Conservation (phyloP, 176 grass and related monocot genomes). For the Carex scoparia region DNA sequence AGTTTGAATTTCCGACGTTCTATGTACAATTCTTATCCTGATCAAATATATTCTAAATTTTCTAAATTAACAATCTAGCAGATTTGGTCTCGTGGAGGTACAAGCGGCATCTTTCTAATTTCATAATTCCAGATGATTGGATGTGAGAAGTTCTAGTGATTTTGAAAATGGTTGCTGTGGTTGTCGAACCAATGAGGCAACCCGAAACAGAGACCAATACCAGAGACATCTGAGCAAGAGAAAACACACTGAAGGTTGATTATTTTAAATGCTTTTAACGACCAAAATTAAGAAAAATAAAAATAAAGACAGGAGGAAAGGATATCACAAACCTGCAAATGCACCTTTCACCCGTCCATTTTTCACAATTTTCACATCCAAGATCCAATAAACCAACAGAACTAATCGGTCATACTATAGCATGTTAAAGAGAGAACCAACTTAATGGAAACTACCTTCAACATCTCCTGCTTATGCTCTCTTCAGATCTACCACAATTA, state of each 20-base stretch:
- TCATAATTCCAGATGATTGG: background rate
- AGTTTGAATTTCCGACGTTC: background rate
- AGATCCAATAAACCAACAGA: background rate
- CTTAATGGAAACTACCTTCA: background rate
- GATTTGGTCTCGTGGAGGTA: background rate
- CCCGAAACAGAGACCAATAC: background rate
- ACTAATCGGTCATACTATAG: background rate
- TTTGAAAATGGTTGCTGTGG: background rate
- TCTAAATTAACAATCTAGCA: background rate
- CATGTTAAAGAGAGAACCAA: background rate
- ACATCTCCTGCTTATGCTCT: slow-evolving; percentile 19
- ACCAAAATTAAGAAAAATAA: background rate
- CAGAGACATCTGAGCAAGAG: background rate
- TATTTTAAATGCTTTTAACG: background rate
- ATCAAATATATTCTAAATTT: slow-evolving; percentile 1
- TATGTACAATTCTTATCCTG: slow-evolving; percentile 2
- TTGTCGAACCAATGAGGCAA: background rate
- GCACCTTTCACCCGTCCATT: background rate
- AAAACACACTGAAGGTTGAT: background rate
- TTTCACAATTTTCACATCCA: slow-evolving; percentile 15
- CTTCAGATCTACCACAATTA: slow-evolving; percentile 64
- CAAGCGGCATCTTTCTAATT: background rate
- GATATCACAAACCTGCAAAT: background rate
- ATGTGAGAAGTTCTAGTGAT: background rate
- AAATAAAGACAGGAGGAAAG: background rate